Conservation (phyloP, 1,284 basidiomycete genomes). For the Cystobasidium sp. region DNA sequence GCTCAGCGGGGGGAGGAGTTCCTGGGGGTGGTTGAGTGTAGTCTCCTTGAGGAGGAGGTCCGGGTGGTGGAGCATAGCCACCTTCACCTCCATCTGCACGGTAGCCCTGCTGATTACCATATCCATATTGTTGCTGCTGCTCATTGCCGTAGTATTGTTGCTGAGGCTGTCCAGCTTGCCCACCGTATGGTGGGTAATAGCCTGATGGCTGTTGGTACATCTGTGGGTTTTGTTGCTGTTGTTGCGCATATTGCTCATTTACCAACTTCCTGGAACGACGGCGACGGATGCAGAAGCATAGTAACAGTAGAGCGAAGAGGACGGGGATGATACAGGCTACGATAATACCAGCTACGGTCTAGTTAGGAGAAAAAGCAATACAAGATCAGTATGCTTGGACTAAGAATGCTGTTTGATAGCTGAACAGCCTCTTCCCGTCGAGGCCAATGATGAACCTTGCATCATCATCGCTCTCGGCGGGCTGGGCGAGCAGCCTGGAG, state of each 20-base stretch:
- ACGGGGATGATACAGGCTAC: constrained; percentile 22
- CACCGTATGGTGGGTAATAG: constrained; percentile 12
- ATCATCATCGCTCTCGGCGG: neutral
- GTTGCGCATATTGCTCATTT: constrained; percentile 1
- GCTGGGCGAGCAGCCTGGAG: neutral
- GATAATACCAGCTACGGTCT: constrained; percentile 29
- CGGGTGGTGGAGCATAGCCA: neutral
- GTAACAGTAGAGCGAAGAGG: constrained; percentile 19
- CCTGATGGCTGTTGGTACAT: constrained; percentile 20
- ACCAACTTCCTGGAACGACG: neutral
- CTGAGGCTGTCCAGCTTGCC: neutral
- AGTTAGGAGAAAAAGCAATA: neutral
- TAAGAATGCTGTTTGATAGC: neutral
- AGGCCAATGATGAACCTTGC: neutral
- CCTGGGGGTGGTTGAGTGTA: constrained; percentile 22
- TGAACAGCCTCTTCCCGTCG: neutral
- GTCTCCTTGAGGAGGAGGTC: constrained; percentile 27
- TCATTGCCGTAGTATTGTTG: constrained; percentile 7
- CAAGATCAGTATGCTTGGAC: neutral
- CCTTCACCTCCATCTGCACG: constrained; percentile 16
- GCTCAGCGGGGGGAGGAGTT: constrained; percentile 7
- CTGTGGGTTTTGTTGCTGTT: constrained; percentile 13
- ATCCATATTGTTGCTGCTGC: constrained; percentile 8
- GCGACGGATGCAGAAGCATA: constrained; percentile 6
- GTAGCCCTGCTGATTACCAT: neutral